Percentiles rank a stretch among this genome's conserved stretches.
Evolutionary conservation across 2,329 filamentous ascomycete genomes (phyloP).

Genomic region (Paraphaeosphaeria sporulosa): DNA sequence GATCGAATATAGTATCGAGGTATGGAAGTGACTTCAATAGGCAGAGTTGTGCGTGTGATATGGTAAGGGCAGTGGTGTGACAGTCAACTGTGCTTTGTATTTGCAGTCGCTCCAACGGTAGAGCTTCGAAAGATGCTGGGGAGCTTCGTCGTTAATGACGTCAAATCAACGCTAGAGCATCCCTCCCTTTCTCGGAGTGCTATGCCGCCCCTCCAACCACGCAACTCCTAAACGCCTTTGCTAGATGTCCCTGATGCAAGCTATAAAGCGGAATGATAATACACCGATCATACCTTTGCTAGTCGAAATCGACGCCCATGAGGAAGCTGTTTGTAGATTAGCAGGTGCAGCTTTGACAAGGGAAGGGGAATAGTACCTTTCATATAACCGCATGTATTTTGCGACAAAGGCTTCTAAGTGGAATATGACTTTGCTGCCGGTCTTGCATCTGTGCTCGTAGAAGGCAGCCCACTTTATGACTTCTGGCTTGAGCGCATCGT

Average conservation of each 20-base stretch:
- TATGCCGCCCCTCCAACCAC: constrained; percentile 19
- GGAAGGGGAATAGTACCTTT: constrained; percentile 69
- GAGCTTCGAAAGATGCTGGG: constrained; percentile 9
- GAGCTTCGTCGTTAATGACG: constrained; percentile 2
- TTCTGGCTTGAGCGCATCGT: constrained; percentile 88
- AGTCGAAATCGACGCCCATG: constrained; percentile 73
- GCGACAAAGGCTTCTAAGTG: constrained; percentile 98
- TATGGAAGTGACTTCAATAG: not conserved
- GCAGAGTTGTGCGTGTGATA: not conserved
- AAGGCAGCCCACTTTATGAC: constrained; percentile 96
- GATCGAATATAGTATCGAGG: not conserved
- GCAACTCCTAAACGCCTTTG: constrained; percentile 26
- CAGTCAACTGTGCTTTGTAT: constrained; percentile 1
- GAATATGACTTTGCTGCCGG: constrained; percentile 94
- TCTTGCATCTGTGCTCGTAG: constrained; percentile 93
- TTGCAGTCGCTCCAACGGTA: not conserved
- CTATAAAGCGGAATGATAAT: not conserved
- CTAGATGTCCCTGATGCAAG: constrained; percentile 1
- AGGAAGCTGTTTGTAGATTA: constrained; percentile 53
- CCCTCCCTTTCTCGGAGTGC: constrained; percentile 14
- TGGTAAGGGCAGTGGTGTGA: not conserved
- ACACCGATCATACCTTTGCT: not conserved
- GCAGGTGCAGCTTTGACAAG: not conserved
- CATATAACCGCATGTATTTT: constrained; percentile 96
- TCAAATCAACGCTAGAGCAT: constrained; percentile 4